These are phyloP conservation scores for Hypomyces rosellus DNA, from an alignment of 2,329 filamentous ascomycete genomes.

Conservation along the genomic window DNA sequence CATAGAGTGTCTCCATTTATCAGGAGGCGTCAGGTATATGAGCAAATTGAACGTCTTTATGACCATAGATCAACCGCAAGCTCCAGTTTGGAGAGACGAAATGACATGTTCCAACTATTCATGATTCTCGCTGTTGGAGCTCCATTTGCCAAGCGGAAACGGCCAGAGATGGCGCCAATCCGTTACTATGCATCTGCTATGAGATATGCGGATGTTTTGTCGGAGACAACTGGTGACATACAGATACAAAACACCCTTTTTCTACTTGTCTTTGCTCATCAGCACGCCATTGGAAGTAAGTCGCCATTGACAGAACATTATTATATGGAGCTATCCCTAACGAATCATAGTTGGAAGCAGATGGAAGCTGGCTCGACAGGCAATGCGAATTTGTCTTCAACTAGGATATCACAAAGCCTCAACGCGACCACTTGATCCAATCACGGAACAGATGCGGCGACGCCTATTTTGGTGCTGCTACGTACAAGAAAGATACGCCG, in stretches of 20 bases:
- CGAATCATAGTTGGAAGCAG: constrained; percentile 1
- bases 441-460: constrained; percentile 3
- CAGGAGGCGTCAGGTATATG: constrained; percentile 2
- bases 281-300: constrained; percentile 5
- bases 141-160: not conserved
- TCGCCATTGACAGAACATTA: not conserved
- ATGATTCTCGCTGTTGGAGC: constrained; percentile 3
- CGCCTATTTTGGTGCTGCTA: constrained; percentile 5
- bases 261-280: constrained; percentile 3
- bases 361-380: constrained; percentile 3
- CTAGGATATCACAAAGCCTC: constrained; percentile 3
- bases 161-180: not conserved
- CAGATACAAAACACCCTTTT: constrained; percentile 6
- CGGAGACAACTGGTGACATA: constrained; percentile 1
- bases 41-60: constrained; percentile 6
- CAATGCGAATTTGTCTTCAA: constrained; percentile 4
- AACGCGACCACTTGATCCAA: not conserved
- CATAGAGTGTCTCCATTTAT: constrained; percentile 8
- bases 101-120: constrained; percentile 2
- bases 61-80: not conserved
- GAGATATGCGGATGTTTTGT: constrained; percentile 1
- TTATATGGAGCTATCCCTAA: not conserved
- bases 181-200: constrained; percentile 5
- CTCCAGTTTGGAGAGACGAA: not conserved
- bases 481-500: constrained; percentile 5